These are phyloP conservation scores for Hyaloscypha bicolor DNA, from an alignment of 495 filamentous ascomycete species.

Conservation along the genomic window DNA sequence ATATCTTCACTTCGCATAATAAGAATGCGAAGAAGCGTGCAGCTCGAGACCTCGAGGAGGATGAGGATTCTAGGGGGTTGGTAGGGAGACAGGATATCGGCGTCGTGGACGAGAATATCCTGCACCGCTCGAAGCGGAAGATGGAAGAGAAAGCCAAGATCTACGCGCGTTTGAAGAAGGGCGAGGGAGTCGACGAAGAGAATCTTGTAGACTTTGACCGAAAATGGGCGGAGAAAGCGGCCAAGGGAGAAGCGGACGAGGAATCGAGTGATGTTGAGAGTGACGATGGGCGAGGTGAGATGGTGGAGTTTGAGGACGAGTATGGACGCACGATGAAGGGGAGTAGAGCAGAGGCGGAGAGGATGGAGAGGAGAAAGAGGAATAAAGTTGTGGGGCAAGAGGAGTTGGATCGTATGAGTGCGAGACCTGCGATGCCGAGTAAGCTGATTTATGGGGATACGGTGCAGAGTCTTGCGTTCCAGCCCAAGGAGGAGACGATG, in stretches of 20 bases:
- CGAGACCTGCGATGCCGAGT: constrained; percentile 59
- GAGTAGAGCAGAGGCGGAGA: constrained; percentile 63
- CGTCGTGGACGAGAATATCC: constrained; percentile 24
- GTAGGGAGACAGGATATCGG: constrained; percentile 46
- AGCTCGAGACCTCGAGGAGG: constrained; percentile 41
- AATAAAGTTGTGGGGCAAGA: constrained; percentile 46
- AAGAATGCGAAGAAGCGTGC: constrained; percentile 66
- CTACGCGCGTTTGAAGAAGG: constrained; percentile 83
- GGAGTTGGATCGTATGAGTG: constrained; percentile 50
- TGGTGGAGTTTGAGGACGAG: constrained; percentile 85
- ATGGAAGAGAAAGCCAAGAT: constrained; percentile 86
- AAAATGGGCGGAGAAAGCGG: constrained; percentile 80
- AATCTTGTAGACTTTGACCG: constrained; percentile 88
- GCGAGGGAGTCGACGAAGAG: constrained; percentile 55
- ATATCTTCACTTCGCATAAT: constrained; percentile 73
- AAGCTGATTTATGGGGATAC: constrained; percentile 83
- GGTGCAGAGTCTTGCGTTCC: constrained; percentile 80
- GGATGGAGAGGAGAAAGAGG: constrained; percentile 49
- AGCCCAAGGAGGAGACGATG: constrained; percentile 60
- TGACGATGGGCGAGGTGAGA: constrained; percentile 53
- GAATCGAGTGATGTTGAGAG: constrained; percentile 44
- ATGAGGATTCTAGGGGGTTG: constrained; percentile 19
- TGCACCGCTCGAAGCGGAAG: constrained; percentile 65
- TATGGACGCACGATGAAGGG: constrained; percentile 77
- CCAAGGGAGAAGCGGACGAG: constrained; percentile 38